Evolutionary conservation across 257 asterid species (phyloP).

Genomic region (Pogostemon cablin): DNA sequence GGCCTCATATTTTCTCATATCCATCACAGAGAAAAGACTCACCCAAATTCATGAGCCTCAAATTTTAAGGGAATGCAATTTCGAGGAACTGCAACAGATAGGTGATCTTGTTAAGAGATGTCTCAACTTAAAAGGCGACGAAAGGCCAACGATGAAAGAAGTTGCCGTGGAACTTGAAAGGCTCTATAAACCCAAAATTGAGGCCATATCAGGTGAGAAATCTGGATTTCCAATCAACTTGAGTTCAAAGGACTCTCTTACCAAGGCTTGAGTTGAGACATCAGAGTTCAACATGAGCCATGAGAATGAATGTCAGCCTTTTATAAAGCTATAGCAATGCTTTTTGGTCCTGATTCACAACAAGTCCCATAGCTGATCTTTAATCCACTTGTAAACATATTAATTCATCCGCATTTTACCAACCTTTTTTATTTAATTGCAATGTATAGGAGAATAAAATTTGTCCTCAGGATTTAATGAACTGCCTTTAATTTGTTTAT

Average conservation of each 20-base stretch:
- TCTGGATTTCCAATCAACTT: neutral
- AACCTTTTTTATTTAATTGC: no score
- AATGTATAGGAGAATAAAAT: no score
- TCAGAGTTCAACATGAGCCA: no score
- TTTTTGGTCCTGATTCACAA: no score
- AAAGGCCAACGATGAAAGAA: slow-evolving; percentile 60
- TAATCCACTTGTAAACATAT: no score
- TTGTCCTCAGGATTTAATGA: no score
- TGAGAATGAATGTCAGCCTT: no score
- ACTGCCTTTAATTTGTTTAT: no score
- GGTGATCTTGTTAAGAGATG: slow-evolving; percentile 57
- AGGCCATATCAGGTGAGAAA: slow-evolving; percentile 20
- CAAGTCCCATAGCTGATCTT: no score
- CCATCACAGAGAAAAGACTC: slow-evolving; percentile 39
- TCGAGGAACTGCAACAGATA: slow-evolving; percentile 37
- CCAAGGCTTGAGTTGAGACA: neutral
- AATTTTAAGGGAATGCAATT: slow-evolving; percentile 45
- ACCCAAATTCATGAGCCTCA: slow-evolving; percentile 43
- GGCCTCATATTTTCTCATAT: slow-evolving; percentile 39
- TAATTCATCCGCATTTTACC: no score
- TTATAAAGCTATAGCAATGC: no score
- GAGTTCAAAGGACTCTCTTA: neutral
- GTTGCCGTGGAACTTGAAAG: slow-evolving; percentile 54
- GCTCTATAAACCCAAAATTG: slow-evolving; percentile 22
- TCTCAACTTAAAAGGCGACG: slow-evolving; percentile 38